Evolutionary conservation across 2,329 filamentous ascomycete species (phyloP), one percentile per base, ranked within the genome.

Genomic region (Clarireedia hainanense): DNA sequence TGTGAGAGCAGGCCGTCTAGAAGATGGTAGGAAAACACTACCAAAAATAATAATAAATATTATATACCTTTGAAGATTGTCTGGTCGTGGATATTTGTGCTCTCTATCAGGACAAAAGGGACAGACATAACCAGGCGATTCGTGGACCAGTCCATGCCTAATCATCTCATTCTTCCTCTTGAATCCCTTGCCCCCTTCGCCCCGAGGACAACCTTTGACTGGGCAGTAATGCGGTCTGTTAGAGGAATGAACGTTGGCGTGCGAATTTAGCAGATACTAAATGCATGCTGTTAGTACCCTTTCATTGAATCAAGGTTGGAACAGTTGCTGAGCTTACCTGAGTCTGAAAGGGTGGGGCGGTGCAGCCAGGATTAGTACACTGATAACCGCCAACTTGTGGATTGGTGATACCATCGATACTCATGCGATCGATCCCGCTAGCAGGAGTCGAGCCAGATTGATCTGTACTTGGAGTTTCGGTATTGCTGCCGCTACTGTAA

Each of bases 41-140:
- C 5, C 2, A 5, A 17, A 23, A n/a, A n/a, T n/a, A 39, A n/a
- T n/a, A 39, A 15, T 26, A 36, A 26, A 17, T 36, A 23, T 20
- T 55, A 61, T 80, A 62, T 77, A 95, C 89, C 92, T 84, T 75
- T 96, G 92, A 55, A 99, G 75, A 75, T 97, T 97, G 70, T 99
- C 94, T 36, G 94, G 94, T 63, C 94, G 80, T 5, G 94, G 94
- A 70, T 97, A 97, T 68, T 88, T 91, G 71, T 96, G 92, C 69
- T 96, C 91, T 62, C 91, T 80, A 66, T 96, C 91, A 1, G 90
- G 88, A 70, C 94, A 99, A 68, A 96, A 97, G 0, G 94, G 94
- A 70, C 94, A 99, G 30, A 96, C 85, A 67, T 97, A 99, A 58
- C 92, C 92, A 1, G 94, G 94, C 6, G 90, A 95, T 62, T 91